Evolutionary conservation across 768 basidiomycete genomes (phyloP).

Genomic region (Russula compacta): DNA sequence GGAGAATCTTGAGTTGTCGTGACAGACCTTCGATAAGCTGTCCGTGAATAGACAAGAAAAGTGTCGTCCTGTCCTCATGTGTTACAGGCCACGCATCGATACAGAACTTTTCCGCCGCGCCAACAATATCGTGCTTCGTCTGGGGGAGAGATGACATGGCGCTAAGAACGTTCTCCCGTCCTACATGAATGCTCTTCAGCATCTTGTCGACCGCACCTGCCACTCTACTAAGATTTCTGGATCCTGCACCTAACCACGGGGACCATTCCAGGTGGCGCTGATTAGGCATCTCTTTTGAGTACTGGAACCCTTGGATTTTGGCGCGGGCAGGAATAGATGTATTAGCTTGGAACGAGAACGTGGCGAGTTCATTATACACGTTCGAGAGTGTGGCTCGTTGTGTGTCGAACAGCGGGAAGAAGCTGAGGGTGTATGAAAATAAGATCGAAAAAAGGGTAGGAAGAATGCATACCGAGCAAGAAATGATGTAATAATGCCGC

Average conservation of each 20-base stretch:
- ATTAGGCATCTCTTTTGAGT: constrained; percentile 60
- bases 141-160: constrained; percentile 57
- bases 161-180: constrained; percentile 52
- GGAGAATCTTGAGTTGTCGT: not conserved
- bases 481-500: constrained; percentile 62
- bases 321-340: constrained; percentile 75
- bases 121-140: constrained; percentile 76
- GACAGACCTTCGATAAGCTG: constrained; percentile 82
- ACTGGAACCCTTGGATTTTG: constrained; percentile 58
- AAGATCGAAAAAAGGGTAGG: not conserved
- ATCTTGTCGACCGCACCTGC: constrained; percentile 52
- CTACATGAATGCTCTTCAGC: constrained; percentile 59
- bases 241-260: constrained; percentile 53
- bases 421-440: constrained; percentile 37
- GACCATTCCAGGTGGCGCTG: constrained; percentile 78
- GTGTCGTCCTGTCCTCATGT: constrained; percentile 45
- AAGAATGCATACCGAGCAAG: constrained; percentile 52
- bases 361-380: constrained; percentile 79
- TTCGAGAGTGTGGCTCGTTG: constrained; percentile 57
- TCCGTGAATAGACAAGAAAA: constrained; percentile 74
- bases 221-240: constrained; percentile 71
- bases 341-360: constrained; percentile 84
- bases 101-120: constrained; percentile 73
- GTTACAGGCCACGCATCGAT: constrained; percentile 78
- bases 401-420: constrained; percentile 77